Evolutionary conservation across 1,284 basidiomycete genomes (phyloP).

Genomic region (Malassezia caprae): DNA sequence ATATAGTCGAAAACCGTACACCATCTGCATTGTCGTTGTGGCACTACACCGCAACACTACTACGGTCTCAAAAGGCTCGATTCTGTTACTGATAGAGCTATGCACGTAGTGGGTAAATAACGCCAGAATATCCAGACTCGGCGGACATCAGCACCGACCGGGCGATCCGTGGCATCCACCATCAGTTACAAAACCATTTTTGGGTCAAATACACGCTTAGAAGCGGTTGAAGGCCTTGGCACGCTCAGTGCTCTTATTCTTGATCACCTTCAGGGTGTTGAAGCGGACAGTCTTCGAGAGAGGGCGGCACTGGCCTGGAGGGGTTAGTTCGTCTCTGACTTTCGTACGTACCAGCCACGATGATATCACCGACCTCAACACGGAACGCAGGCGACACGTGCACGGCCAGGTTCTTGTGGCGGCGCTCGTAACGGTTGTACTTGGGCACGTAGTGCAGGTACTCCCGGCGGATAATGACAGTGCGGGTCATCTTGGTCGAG

Average conservation of each 20-base stretch:
- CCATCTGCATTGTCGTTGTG: not conserved
- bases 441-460: constrained; percentile 95
- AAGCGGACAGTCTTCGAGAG: constrained; percentile 98
- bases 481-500: constrained; percentile 99
- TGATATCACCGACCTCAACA: constrained; percentile 65
- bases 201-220: constrained; percentile 51
- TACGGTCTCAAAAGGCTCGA: not conserved
- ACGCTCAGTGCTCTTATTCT: constrained; percentile 47
- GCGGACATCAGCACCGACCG: not conserved
- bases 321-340: not conserved
- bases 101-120: constrained; percentile 8
- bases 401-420: constrained; percentile 92
- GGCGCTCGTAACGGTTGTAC: constrained; percentile 60
- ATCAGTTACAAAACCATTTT: constrained; percentile 11
- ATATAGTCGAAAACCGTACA: constrained; percentile 6
- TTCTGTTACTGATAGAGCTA: constrained; percentile 2
- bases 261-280: constrained; percentile 81
- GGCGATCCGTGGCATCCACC: not conserved
- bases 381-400: constrained; percentile 99
- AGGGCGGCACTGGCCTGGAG: constrained; percentile 82
- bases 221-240: constrained; percentile 89
- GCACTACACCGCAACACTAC: not conserved
- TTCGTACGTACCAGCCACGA: constrained; percentile 63
- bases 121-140: constrained; percentile 2
- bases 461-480: constrained; percentile 93